Evolutionary conservation across 345 rosid genomes (phyloP).

Genomic region (Iberis pinnata): DNA sequence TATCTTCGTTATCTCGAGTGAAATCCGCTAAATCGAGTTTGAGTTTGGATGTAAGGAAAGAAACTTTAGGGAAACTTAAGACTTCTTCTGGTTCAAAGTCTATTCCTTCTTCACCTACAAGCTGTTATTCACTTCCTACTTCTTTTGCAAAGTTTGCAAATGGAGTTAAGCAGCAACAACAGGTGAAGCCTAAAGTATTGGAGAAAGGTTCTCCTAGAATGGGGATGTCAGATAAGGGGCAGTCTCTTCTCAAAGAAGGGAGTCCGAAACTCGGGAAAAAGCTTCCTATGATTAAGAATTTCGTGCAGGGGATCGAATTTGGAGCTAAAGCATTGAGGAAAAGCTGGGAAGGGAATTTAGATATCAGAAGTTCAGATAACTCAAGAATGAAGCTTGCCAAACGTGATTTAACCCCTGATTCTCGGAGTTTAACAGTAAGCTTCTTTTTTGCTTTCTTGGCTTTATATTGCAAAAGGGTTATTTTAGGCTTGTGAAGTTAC

Average conservation of each 20-base stretch:
- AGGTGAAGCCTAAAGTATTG: conserved; percentile 42
- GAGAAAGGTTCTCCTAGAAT: conserved; percentile 49
- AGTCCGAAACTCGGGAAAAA: conserved; percentile 46
- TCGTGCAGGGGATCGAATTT: conserved; percentile 66
- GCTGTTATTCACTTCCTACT: conserved; percentile 78
- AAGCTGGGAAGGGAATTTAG: conserved; percentile 96
- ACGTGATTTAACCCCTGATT: conserved; percentile 49
- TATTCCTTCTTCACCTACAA: conserved; percentile 79
- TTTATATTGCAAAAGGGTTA: conserved; percentile 6
- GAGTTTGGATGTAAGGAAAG: conserved; percentile 56
- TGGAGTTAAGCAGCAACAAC: conserved; percentile 66
- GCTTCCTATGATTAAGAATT: conserved; percentile 49
- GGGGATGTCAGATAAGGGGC: conserved; percentile 42
- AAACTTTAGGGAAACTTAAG: conserved; percentile 45
- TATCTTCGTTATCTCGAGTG: conserved; percentile 29
- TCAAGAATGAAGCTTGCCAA: conserved; percentile 37
- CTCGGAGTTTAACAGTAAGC: conserved; percentile 63
- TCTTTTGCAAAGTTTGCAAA: conserved; percentile 77
- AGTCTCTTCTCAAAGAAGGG: conserved; percentile 40
- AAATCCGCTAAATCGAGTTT: conserved; percentile 48
- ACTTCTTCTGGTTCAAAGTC: conserved; percentile 52
- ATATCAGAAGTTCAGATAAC: conserved; percentile 48
- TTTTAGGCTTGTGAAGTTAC: conserved; percentile 2
- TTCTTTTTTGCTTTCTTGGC: conserved; percentile 4
- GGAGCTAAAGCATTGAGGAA: conserved; percentile 94